phyloP scores from a whole-genome alignment of 805 yeast genomes.

The Limtongozyma cylindracea region DNA sequence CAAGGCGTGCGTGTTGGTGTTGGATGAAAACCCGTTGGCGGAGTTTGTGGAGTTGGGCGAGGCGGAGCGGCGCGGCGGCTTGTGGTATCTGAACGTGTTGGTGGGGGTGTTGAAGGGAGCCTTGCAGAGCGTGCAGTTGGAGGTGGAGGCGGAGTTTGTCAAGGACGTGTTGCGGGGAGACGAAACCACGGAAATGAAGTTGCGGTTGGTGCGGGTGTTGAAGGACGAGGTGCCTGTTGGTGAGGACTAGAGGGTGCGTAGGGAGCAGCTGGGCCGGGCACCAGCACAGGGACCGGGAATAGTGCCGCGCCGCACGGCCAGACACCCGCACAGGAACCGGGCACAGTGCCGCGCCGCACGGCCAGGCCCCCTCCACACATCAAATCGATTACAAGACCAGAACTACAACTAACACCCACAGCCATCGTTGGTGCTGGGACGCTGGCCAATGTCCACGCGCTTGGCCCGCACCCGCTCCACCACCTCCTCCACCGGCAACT shows the following conservation, averaged over 20 bases:
- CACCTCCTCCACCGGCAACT: conserved; percentile 18
- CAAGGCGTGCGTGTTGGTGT: conserved; percentile 43
- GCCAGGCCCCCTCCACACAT: no score
- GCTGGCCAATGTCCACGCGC: no score
- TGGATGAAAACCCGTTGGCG: conserved; percentile 74
- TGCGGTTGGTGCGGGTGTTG: conserved; percentile 43
- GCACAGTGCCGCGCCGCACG: no score
- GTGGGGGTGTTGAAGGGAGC: conserved; percentile 86
- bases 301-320: no score
- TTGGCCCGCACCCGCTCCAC: no score
- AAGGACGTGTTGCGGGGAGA: conserved; percentile 71
- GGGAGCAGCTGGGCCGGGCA: no score
- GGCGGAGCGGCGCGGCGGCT: no score
- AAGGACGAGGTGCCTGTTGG: conserved; percentile 96
- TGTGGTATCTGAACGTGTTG: conserved; percentile 84
- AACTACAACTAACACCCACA: no score
- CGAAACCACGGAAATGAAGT: conserved; percentile 51
- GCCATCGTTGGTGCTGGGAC: no score
- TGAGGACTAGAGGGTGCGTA: conserved; percentile 32
- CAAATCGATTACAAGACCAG: no score
- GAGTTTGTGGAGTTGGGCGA: conserved; percentile 82
- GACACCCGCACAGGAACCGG: no score
- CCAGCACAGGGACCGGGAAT: no score
- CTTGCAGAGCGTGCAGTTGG: conserved; percentile 85
- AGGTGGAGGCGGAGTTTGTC: conserved; percentile 60